Percentiles rank a stretch among this genome's conserved stretches.
Evolutionary conservation across 805 yeast genomes (phyloP).

Genomic region (Danielozyma ontarioensis): DNA sequence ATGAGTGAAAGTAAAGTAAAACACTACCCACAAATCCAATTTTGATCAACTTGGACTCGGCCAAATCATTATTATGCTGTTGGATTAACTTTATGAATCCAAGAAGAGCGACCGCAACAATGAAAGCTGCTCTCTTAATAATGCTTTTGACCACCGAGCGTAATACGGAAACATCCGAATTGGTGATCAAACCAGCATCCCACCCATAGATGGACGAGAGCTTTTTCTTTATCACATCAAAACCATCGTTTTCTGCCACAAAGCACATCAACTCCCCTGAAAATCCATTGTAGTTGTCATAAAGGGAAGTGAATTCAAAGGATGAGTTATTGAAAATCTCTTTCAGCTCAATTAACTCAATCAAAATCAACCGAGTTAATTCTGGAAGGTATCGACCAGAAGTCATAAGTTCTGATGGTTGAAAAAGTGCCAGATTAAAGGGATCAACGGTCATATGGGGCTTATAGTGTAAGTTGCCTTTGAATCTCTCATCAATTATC

Average conservation of each 20-base stretch:
- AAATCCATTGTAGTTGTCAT: constrained; percentile 23
- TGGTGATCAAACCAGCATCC: constrained; percentile 11
- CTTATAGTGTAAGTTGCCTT: constrained; percentile 13
- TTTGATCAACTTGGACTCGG: constrained; percentile 14
- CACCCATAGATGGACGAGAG: constrained; percentile 18
- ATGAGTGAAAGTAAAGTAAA: constrained; percentile 36
- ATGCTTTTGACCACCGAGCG: constrained; percentile 30
- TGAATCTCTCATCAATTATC: constrained; percentile 30
- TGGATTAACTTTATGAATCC: constrained; percentile 28
- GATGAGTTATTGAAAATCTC: constrained; percentile 22
- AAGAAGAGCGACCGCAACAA: constrained; percentile 38
- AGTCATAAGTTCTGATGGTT: constrained; percentile 52
- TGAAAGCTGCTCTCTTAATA: constrained; percentile 40
- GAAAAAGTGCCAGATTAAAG: constrained; percentile 32
- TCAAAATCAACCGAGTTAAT: constrained; percentile 38
- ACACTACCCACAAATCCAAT: constrained; percentile 52
- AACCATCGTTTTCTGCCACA: constrained; percentile 26
- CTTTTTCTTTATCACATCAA: constrained; percentile 11
- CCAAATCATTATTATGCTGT: constrained; percentile 14
- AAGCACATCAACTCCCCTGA: constrained; percentile 39
- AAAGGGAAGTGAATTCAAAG: constrained; percentile 9
- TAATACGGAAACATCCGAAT: constrained; percentile 22
- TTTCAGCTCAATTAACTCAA: constrained; percentile 24
- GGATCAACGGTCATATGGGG: constrained; percentile 28
- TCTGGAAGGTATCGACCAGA: constrained; percentile 57